Conservation (phyloP, 2,329 filamentous ascomycete genomes). For the Aspergillus texensis region DNA sequence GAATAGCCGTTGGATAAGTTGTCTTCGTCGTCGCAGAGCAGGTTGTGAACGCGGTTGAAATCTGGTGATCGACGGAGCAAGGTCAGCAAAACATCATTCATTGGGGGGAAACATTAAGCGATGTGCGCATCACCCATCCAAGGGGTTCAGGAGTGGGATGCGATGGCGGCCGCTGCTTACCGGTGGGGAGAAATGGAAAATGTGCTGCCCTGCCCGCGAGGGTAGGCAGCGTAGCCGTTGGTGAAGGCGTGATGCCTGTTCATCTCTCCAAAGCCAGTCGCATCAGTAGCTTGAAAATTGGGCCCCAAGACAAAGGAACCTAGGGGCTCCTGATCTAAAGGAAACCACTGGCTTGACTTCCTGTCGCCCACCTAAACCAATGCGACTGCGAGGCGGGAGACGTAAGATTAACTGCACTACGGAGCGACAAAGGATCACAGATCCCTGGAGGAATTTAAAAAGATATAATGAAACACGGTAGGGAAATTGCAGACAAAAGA, state of each 20-base stretch:
- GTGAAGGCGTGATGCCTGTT: conserved; percentile 83
- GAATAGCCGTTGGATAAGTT: conserved; percentile 70
- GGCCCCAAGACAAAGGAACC: conserved; percentile 11
- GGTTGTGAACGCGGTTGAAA: conserved; percentile 83
- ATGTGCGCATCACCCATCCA: neutral
- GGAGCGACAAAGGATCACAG: conserved; percentile 2
- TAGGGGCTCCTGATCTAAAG: conserved; percentile 15
- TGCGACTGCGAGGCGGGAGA: conserved; percentile 8
- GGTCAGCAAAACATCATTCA: neutral
- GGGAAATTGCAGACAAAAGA: neutral
- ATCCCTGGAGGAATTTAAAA: neutral
- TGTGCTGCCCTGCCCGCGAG: conserved; percentile 66
- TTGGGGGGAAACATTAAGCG: neutral
- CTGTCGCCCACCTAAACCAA: conserved; percentile 9
- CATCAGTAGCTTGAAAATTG: conserved; percentile 32
- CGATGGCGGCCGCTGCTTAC: conserved; percentile 53
- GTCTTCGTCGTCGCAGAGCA: conserved; percentile 71
- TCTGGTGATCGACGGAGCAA: conserved; percentile 48
- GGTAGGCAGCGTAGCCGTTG: conserved; percentile 73
- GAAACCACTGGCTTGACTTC: conserved; percentile 12
- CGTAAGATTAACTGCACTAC: neutral
- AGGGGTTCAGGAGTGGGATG: neutral
- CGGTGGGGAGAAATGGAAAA: conserved; percentile 90
- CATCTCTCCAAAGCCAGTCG: conserved; percentile 62
- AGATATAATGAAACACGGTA: neutral